Base-by-base conservation (phyloP, 768 basidiomycete genomes). In the Rhodosporidiobolus odoratus region DNA sequence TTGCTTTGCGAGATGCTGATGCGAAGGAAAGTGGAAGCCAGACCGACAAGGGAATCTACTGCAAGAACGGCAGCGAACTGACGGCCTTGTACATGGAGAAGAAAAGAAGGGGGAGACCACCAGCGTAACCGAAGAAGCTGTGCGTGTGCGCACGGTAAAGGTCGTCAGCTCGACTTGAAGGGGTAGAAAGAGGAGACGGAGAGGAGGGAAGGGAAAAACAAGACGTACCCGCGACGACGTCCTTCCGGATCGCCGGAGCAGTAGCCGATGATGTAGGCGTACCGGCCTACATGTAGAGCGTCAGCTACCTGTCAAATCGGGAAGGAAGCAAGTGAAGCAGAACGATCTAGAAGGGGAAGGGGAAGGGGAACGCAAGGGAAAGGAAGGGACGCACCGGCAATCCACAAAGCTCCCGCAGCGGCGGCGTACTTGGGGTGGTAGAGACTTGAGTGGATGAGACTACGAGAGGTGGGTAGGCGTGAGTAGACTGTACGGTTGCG, bases 351-450 rank as follows among this genome's bases (percentile, higher is more conserved):
- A 50, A 25, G 48, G n/a, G 15, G 48, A 12, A 25, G 48, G 7
- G 21, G 27, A 27, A 45, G 27, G 35, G 8, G 35, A 38, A 37
- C 23, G 45, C 23, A 37, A 37, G 15, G 41, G 59, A 2, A 52
- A 34, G 17, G 30, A 27, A 10, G 13, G 12, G 9, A 41, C 45
- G 64, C 21, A 58, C 65, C 69, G 48, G 52, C 57, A 58, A 72
- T 27, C 62, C 62, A 72, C 52, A 67, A 21, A 1, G 37, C 3
- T 10, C 71, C 71, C 16, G 27, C 65, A 45, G 5, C 38, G 3
- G 71, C 65, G 38, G 71, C 71, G 50, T 35, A 35, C n/a, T 61
- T 61, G 2, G 71, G 71, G 65, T 67, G 65, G 62, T 67, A 64
- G 19, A 72, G 48, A 7, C 57, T 58, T 1, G 71, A 56, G 62